Conservation (phyloP, 2,329 filamentous ascomycete species). For the Alternaria tenuissima region DNA sequence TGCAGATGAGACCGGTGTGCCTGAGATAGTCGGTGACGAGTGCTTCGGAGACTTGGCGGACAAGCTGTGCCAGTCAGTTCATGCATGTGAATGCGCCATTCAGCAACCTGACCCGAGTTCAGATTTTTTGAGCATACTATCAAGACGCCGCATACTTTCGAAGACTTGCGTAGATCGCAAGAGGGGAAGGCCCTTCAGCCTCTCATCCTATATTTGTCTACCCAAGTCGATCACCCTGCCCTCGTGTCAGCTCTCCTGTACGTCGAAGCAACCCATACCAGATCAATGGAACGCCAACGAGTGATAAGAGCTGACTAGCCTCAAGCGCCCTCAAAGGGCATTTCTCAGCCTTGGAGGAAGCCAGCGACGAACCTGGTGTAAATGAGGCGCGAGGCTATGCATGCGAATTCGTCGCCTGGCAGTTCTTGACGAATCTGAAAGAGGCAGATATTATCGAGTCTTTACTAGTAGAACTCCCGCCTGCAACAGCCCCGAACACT, state of each 20-base stretch:
- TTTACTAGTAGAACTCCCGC: constrained; percentile 75
- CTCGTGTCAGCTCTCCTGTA: constrained; percentile 78
- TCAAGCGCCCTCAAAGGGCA: constrained; percentile 77
- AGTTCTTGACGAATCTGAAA: constrained; percentile 74
- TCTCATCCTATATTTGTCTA: constrained; percentile 71
- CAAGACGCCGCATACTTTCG: constrained; percentile 72
- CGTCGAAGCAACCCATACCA: constrained; percentile 45
- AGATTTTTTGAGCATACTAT: constrained; percentile 64
- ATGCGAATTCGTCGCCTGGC: constrained; percentile 83
- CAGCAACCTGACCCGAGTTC: constrained; percentile 25
- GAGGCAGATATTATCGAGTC: constrained; percentile 78
- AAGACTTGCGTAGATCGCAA: constrained; percentile 73
- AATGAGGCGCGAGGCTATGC: constrained; percentile 74
- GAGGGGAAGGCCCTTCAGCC: constrained; percentile 65
- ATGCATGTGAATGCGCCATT: constrained; percentile 5
- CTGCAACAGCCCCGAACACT: constrained; percentile 24
- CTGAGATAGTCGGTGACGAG: constrained; percentile 66
- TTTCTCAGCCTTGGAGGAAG: constrained; percentile 67
- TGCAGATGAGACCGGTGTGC: constrained; percentile 54
- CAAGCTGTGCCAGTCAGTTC: constrained; percentile 64
- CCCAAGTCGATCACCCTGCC: constrained; percentile 71
- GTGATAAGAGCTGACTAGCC: constrained; percentile 21
- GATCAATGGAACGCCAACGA: background rate
- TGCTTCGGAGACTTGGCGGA: constrained; percentile 70
- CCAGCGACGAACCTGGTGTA: constrained; percentile 68